These are phyloP conservation scores for Puccinellia tenuiflora DNA, from an alignment of 176 grass and related monocot genomes.

Conservation along the genomic window DNA sequence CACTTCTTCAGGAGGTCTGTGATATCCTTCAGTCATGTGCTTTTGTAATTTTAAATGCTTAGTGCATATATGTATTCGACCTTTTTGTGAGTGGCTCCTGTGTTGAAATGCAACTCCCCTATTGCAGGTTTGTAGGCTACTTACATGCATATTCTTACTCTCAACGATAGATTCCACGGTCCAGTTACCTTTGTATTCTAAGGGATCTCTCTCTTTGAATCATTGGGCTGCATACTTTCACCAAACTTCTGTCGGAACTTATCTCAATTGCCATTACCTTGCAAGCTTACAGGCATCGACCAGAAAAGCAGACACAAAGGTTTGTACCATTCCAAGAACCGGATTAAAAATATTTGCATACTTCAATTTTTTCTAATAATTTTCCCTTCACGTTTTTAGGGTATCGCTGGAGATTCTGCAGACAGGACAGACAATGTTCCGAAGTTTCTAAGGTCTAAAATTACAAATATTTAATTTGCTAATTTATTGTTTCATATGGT, in stretches of 20 bases:
- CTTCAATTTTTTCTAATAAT: slow-evolving; percentile 11
- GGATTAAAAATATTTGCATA: neutral
- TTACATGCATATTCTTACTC: slow-evolving; percentile 65
- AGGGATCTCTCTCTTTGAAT: slow-evolving; percentile 69
- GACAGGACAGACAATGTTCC: slow-evolving; percentile 3
- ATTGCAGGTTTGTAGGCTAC: slow-evolving; percentile 68
- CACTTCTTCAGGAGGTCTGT: slow-evolving; percentile 73
- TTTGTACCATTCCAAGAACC: slow-evolving; percentile 10
- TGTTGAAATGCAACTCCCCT: slow-evolving; percentile 6
- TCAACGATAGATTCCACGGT: slow-evolving; percentile 50
- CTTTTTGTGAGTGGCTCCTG: neutral
- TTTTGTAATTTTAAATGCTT: slow-evolving; percentile 8
- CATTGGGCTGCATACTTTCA: slow-evolving; percentile 90
- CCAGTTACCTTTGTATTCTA: slow-evolving; percentile 37
- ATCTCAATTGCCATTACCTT: slow-evolving; percentile 43
- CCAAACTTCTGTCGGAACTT: slow-evolving; percentile 70
- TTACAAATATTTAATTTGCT: slow-evolving; percentile 20
- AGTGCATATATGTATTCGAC: slow-evolving; percentile 3
- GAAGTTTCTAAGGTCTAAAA: slow-evolving; percentile 48
- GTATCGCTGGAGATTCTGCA: neutral
- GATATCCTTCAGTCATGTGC: slow-evolving; percentile 7
- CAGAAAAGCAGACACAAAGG: slow-evolving; percentile 29
- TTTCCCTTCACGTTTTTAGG: slow-evolving; percentile 38
- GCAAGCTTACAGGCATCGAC: neutral
- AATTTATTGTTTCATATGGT: slow-evolving; percentile 6